Evolutionary conservation across 495 filamentous ascomycete species (phyloP).

Genomic region (Ramalina intermedia): DNA sequence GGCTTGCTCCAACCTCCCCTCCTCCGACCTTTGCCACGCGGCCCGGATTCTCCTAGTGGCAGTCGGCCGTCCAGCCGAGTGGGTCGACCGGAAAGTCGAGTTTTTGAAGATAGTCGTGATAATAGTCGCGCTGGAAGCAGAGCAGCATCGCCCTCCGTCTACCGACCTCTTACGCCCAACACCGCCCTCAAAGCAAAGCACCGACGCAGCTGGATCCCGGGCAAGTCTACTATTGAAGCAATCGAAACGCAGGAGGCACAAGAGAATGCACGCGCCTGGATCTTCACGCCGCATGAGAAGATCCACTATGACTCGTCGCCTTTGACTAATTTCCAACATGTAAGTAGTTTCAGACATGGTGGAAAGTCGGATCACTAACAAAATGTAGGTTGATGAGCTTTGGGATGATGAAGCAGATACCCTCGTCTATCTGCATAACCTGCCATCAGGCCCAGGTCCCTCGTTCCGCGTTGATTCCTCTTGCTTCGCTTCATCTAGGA

Average conservation of each 20-base stretch:
- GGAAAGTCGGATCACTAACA: not conserved
- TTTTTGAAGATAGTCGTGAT: conserved; percentile 2
- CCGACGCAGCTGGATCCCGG: conserved; percentile 42
- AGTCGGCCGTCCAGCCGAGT: conserved; percentile 3
- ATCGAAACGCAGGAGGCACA: conserved; percentile 16
- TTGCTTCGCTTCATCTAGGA: conserved; percentile 52
- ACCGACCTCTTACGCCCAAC: conserved; percentile 2
- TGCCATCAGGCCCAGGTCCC: conserved; percentile 46
- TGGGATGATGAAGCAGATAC: conserved; percentile 79
- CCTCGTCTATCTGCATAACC: conserved; percentile 69
- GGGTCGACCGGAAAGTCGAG: not conserved
- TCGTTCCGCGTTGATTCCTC: conserved; percentile 69
- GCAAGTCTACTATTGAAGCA: conserved; percentile 26
- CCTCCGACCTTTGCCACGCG: not conserved
- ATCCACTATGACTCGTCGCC: conserved; percentile 46
- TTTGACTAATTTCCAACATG: conserved; percentile 26
- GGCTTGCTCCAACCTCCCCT: not conserved
- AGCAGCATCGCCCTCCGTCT: conserved; percentile 13
- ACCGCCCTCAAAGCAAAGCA: conserved; percentile 19
- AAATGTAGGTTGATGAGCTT: conserved; percentile 56
- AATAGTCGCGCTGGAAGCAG: conserved; percentile 23
- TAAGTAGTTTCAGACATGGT: not conserved
- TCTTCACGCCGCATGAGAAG: conserved; percentile 39
- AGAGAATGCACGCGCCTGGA: conserved; percentile 40
- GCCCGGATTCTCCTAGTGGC: not conserved